phyloP scores from a whole-genome alignment of 192 early-diverging fungal genomes.

The Ambispora gerdemannii region DNA sequence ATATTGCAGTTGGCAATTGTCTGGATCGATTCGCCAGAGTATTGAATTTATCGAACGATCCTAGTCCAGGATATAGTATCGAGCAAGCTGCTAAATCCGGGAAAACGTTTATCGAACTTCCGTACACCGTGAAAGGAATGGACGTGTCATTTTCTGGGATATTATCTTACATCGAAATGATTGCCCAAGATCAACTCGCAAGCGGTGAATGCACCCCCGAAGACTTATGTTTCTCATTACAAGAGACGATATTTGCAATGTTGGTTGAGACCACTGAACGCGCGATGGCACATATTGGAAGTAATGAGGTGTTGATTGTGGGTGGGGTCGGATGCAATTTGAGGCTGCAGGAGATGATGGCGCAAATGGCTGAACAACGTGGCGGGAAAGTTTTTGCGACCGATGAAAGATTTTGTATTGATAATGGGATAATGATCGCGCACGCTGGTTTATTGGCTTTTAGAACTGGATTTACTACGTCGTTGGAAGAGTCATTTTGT shows the following conservation, averaged over 20 bases:
- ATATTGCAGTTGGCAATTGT: conserved; percentile 98
- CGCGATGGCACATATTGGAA: conserved; percentile 97
- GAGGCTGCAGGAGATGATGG: conserved; percentile 98
- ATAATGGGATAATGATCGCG: conserved; percentile 99
- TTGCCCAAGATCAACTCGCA: conserved; percentile 60
- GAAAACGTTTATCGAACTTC: conserved; percentile 79
- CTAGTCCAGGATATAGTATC: conserved; percentile 97
- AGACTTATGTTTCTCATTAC: conserved; percentile 95
- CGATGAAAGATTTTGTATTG: conserved; percentile 96
- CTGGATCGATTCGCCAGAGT: conserved; percentile 96
- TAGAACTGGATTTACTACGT: conserved; percentile 76
- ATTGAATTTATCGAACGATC: conserved; percentile 90
- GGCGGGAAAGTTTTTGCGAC: conserved; percentile 89
- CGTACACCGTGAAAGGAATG: conserved; percentile 99
- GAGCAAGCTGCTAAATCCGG: conserved; percentile 93
- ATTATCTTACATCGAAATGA: conserved; percentile 80
- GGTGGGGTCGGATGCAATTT: conserved; percentile 97
- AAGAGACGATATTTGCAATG: conserved; percentile 99
- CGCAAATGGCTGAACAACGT: conserved; percentile 84
- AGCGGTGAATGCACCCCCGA: conserved; percentile 62
- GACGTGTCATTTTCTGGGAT: conserved; percentile 97
- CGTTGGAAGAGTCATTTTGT: conserved; percentile 80
- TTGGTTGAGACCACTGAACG: conserved; percentile 98
- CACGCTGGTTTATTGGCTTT: conserved; percentile 89
- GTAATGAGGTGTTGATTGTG: conserved; percentile 87